Evolutionary conservation across 2,329 filamentous ascomycete genomes (phyloP), one percentile per base, ranked within the genome.

Genomic region (Ceratocystis alfenasii): DNA sequence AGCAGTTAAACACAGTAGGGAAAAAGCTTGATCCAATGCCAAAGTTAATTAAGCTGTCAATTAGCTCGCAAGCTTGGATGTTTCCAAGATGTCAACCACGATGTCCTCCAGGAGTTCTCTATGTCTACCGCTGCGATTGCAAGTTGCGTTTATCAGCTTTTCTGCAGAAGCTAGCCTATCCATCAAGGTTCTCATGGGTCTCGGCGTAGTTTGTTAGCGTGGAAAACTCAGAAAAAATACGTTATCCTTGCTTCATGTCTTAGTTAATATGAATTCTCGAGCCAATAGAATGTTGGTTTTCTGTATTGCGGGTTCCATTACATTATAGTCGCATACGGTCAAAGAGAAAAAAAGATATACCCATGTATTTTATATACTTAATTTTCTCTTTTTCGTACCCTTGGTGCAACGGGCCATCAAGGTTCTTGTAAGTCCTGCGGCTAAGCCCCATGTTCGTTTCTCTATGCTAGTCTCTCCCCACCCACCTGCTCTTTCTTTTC

Each of bases 401-500:
- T 46, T 55, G n/a, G 36, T 33, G 20, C 50, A 44, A 45, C 20
- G 57, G 20, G 48, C 65, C 65, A 67, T 67, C 65, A 67, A 64
- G 65, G 65, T 67, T 67, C 65, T 64, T 46, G 46, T 36, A 17
- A 30, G 50, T 44, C 41, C 48, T 50, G 55, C 22, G 48, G n/a
- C n/a, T 28, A 59, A 59, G 55, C 17, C 17, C 44, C 61, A 59
- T 20, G n/a, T 59, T 7, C 55, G 55, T 59, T 59, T 59, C 55
- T 36, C 15, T 15, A 53, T 59, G 28, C 36, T 33, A 8, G 6
- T 65, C 33, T 65, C 41, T 59, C 48, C 6, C 36, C 12, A 20
- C 61, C 41, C 5, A 25, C 46, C 20, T 20, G 33, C 17, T 36
- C 33, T 36, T 59, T 65, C 17, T 63, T 45, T 33, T 50, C 44